phyloP scores from a whole-genome alignment of 2,329 filamentous ascomycete genomes.

The Cladosporium sp. region DNA sequence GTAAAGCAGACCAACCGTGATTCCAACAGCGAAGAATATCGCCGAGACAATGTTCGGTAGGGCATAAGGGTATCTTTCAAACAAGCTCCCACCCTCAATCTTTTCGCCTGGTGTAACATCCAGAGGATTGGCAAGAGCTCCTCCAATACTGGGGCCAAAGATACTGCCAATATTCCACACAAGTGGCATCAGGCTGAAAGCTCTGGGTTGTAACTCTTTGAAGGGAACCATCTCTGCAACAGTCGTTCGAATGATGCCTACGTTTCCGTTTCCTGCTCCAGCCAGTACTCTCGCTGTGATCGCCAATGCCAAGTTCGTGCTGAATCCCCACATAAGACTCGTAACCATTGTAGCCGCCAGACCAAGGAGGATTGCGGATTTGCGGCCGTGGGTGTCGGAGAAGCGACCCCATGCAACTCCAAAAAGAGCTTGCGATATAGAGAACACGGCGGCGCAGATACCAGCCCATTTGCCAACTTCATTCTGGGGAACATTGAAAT shows the following conservation, averaged over 20 bases:
- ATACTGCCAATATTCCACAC: slow-evolving; percentile 85
- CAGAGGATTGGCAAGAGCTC: slow-evolving; percentile 76
- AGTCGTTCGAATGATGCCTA: slow-evolving; percentile 72
- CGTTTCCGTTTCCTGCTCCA: slow-evolving; percentile 81
- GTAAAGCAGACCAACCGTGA: slow-evolving; percentile 70
- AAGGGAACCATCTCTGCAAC: slow-evolving; percentile 90
- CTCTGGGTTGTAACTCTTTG: slow-evolving; percentile 77
- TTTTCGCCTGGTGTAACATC: slow-evolving; percentile 59
- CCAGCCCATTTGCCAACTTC: slow-evolving; percentile 80
- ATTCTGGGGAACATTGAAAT: slow-evolving; percentile 65
- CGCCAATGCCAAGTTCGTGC: slow-evolving; percentile 72
- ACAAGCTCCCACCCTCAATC: slow-evolving; percentile 51
- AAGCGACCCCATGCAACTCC: slow-evolving; percentile 83
- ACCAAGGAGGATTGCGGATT: slow-evolving; percentile 71
- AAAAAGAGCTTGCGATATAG: slow-evolving; percentile 75
- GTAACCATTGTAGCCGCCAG: slow-evolving; percentile 74
- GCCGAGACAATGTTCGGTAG: slow-evolving; percentile 78
- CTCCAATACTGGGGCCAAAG: slow-evolving; percentile 82
- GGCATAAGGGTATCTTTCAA: slow-evolving; percentile 73
- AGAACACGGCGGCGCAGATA: slow-evolving; percentile 78
- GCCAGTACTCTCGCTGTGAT: slow-evolving; percentile 72
- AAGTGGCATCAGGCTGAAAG: slow-evolving; percentile 90
- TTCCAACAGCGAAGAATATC: slow-evolving; percentile 71
- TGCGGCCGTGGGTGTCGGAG: slow-evolving; percentile 75
- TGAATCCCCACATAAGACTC: slow-evolving; percentile 79